Evolutionary conservation across 1,139 yeast genomes (phyloP).

Genomic region (Kluyveromyces sp.): DNA sequence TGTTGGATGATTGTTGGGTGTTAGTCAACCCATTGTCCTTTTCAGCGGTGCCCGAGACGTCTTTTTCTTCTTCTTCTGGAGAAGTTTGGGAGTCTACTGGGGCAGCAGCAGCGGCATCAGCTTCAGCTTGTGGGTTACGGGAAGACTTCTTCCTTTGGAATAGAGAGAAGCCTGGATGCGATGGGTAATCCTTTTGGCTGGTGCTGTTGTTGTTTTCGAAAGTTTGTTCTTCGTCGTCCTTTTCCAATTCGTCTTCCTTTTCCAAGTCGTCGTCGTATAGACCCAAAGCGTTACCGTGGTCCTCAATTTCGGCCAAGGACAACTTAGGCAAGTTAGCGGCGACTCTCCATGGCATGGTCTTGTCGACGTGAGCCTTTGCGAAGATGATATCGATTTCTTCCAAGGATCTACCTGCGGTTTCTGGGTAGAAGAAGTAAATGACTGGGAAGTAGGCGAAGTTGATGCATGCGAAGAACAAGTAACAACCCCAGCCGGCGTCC

Average conservation of each 20-base stretch:
- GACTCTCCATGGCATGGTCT: slow-evolving; percentile 46
- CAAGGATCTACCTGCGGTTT: slow-evolving; percentile 54
- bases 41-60: neutral
- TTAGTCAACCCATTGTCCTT: neutral
- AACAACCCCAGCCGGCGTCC: slow-evolving; percentile 37
- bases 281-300: slow-evolving; percentile 40
- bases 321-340: slow-evolving; percentile 46
- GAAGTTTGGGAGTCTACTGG: slow-evolving; percentile 6
- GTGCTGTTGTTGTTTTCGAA: neutral
- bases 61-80: neutral
- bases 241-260: slow-evolving; percentile 16
- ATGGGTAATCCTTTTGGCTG: too few relatives aligned
- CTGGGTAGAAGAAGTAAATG: slow-evolving; percentile 62
- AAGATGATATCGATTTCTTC: slow-evolving; percentile 60
- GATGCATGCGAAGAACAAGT: slow-evolving; percentile 35
- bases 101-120: neutral
- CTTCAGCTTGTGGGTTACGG: neutral
- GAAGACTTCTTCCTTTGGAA: slow-evolving; percentile 8
- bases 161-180: slow-evolving; percentile 11
- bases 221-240: slow-evolving; percentile 10
- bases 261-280: slow-evolving; percentile 36
- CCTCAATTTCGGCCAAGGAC: slow-evolving; percentile 38
- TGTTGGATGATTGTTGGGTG: neutral
- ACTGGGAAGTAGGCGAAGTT: slow-evolving; percentile 43
- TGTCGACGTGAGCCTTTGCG: slow-evolving; percentile 34